These are phyloP conservation scores for Bonia amplexicaulis DNA, from an alignment of 176 grass and related monocot genomes.

Conservation along the genomic window DNA sequence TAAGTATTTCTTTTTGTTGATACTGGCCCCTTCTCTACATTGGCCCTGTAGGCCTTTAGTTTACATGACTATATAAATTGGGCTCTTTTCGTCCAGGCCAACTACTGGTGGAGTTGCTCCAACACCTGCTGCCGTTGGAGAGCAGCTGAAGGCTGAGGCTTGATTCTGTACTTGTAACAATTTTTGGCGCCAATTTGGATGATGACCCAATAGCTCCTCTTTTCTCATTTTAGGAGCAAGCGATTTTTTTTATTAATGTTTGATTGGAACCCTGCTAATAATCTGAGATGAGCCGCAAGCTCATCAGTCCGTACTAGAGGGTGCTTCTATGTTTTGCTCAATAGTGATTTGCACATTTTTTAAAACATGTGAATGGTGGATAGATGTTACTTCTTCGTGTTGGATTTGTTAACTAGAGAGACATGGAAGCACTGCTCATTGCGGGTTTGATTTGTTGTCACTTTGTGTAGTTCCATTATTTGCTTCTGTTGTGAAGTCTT, in stretches of 20 bases:
- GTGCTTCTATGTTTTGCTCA: too few relatives aligned
- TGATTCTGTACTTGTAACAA: conserved; percentile 8
- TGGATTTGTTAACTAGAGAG: too few relatives aligned
- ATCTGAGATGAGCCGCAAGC: neutral
- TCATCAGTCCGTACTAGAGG: too few relatives aligned
- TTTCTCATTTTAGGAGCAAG: neutral
- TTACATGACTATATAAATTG: neutral
- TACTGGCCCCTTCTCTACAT: neutral
- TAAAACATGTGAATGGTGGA: too few relatives aligned
- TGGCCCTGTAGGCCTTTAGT: neutral
- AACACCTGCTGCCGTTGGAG: conserved; percentile 14
- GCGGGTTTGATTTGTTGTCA: neutral
- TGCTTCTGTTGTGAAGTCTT: neutral
- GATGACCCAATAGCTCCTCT: neutral
- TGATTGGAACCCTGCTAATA: neutral
- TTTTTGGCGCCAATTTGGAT: neutral
- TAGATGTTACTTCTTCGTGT: too few relatives aligned
- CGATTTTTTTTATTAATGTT: neutral
- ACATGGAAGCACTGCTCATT: neutral
- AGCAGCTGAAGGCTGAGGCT: conserved; percentile 25
- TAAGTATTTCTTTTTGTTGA: conserved; percentile 35
- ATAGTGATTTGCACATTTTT: too few relatives aligned
- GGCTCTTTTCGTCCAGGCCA: conserved; percentile 34
- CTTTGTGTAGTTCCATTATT: neutral
- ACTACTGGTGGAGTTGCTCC: conserved; percentile 65